Percentiles rank a stretch among this genome's conserved stretches.
Conservation (phyloP, 495 filamentous ascomycete species). For the Emericellopsis terricola region DNA sequence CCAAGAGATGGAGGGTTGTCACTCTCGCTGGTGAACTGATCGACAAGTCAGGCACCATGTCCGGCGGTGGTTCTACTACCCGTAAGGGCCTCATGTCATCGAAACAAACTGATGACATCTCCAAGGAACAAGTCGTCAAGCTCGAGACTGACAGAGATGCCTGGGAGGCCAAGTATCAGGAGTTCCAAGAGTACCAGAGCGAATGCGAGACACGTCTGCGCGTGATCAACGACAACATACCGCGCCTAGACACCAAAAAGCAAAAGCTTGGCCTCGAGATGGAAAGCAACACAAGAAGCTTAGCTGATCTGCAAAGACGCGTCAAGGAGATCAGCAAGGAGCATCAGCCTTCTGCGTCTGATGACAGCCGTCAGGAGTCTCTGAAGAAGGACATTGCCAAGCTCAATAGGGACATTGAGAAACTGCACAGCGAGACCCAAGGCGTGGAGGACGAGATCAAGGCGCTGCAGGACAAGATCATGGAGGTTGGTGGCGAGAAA, state of each 20-base stretch:
- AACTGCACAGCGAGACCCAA: constrained; percentile 60
- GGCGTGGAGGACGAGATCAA: constrained; percentile 87
- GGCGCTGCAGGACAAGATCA: constrained; percentile 82
- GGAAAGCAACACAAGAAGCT: constrained; percentile 68
- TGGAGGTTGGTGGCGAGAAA: constrained; percentile 90
- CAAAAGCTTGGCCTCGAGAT: constrained; percentile 85
- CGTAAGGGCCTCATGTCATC: constrained; percentile 89
- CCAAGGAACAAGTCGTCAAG: constrained; percentile 73
- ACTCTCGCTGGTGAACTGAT: constrained; percentile 91
- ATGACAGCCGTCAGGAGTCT: constrained; percentile 47
- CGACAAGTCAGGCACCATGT: constrained; percentile 96
- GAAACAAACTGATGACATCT: constrained; percentile 69
- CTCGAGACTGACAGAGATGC: constrained; percentile 74
- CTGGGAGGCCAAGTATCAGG: constrained; percentile 59
- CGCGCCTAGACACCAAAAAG: constrained; percentile 70
- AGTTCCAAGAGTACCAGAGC: constrained; percentile 62
- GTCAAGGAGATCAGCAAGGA: constrained; percentile 65
- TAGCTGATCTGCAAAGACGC: constrained; percentile 66
- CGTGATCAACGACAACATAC: constrained; percentile 63
- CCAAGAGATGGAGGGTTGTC: constrained; percentile 83
- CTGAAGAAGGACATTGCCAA: constrained; percentile 62
- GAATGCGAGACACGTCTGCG: constrained; percentile 56
- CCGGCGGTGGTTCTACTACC: constrained; percentile 77
- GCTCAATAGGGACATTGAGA: constrained; percentile 60
- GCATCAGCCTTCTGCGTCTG: constrained; percentile 59